Percentiles rank a stretch among this genome's conserved stretches.
phyloP scores from a whole-genome alignment of 345 rosid genomes.

The Turritis glabra region DNA sequence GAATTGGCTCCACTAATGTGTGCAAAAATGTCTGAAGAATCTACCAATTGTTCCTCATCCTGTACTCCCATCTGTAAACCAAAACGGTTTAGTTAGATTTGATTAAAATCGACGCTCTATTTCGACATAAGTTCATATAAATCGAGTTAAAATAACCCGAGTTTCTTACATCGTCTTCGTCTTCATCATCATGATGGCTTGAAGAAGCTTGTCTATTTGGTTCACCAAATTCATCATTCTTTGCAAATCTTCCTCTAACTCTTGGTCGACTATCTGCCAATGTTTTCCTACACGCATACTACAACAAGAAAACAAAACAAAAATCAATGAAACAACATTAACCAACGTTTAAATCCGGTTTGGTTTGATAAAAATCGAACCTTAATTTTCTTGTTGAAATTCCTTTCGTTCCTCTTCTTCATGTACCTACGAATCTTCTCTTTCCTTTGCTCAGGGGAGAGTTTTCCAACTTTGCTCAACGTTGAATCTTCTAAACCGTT shows the following conservation, averaged over 20 bases:
- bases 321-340: neutral
- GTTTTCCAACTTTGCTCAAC: constrained; percentile 68
- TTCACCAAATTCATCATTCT: constrained; percentile 78
- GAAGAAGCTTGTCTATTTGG: constrained; percentile 48
- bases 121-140: neutral
- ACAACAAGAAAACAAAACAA: neutral
- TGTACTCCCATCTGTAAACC: constrained; percentile 63
- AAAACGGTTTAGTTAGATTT: neutral
- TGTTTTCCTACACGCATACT: constrained; percentile 96
- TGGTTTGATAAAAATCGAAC: constrained; percentile 32
- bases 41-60: constrained; percentile 69
- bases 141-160: neutral
- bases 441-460: constrained; percentile 83
- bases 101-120: neutral
- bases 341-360: constrained; percentile 11
- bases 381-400: constrained; percentile 98
- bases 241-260: constrained; percentile 94
- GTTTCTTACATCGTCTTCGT: constrained; percentile 62
- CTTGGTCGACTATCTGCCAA: constrained; percentile 93
- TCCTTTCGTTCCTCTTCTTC: constrained; percentile 94
- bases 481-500: constrained; percentile 74
- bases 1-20: constrained; percentile 83
- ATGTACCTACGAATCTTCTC: constrained; percentile 91
- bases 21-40: constrained; percentile 81
- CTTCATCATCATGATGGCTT: constrained; percentile 74